A percentile compares a stretch with the other conserved stretches of the same genome.
phyloP scores from a whole-genome alignment of 495 filamentous ascomycete species.

The Monascus purpureus region DNA sequence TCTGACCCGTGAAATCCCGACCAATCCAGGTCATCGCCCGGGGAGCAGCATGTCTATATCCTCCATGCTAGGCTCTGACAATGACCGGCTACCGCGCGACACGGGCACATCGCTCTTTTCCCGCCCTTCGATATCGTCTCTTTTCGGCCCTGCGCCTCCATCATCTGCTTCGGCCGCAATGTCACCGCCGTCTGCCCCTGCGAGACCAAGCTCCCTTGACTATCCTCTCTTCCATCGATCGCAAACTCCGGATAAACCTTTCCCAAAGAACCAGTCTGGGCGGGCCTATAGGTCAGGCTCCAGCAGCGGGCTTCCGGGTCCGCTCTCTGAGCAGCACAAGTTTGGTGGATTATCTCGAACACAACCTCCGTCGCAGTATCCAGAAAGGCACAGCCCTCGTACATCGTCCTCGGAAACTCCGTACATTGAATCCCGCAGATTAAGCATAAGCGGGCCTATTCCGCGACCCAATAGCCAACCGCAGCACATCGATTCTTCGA shows the following conservation, averaged over 20 bases:
- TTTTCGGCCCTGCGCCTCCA: conserved; percentile 17
- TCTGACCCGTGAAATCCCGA: conserved; percentile 36
- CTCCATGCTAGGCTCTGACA: conserved; percentile 60
- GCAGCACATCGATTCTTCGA: conserved; percentile 21
- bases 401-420: conserved; percentile 22
- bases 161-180: conserved; percentile 24
- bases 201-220: conserved; percentile 36
- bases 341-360: conserved; percentile 23
- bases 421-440: conserved; percentile 22
- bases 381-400: conserved; percentile 26
- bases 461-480: conserved; percentile 31
- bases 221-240: conserved; percentile 51
- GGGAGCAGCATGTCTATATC: conserved; percentile 93
- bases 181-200: conserved; percentile 31
- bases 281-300: conserved; percentile 33
- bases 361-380: conserved; percentile 19
- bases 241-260: conserved; percentile 56
- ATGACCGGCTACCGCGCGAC: conserved; percentile 50
- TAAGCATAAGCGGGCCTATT: conserved; percentile 27
- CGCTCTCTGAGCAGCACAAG: conserved; percentile 19
- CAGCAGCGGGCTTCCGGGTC: conserved; percentile 18
- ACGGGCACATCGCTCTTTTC: conserved; percentile 38
- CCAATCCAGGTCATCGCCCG: conserved; percentile 34
- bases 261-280: conserved; percentile 16
- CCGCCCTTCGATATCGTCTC: conserved; percentile 33